Percentiles rank a stretch among this genome's conserved stretches.
Evolutionary conservation across 1,284 basidiomycete species (phyloP).

Genomic region (Melampsora abietis-canadensis): DNA sequence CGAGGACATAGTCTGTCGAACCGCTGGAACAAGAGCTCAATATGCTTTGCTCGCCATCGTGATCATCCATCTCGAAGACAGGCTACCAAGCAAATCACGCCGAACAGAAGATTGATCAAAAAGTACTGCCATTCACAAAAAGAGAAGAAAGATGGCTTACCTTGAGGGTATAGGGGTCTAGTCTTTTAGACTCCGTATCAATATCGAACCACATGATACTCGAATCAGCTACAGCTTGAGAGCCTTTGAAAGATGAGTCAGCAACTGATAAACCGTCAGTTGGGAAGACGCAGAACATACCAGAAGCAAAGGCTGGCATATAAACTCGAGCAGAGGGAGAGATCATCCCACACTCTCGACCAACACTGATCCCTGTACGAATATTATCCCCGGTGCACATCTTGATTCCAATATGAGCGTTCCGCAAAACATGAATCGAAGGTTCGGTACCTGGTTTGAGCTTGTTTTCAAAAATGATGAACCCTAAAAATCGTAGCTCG

Average conservation of each 20-base stretch:
- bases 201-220: constrained; percentile 86
- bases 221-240: constrained; percentile 63
- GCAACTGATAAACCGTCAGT: not conserved
- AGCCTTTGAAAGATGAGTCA: constrained; percentile 57
- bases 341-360: constrained; percentile 87
- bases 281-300: constrained; percentile 54
- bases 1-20: constrained; percentile 70
- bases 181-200: constrained; percentile 78
- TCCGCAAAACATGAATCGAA: constrained; percentile 81
- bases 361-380: constrained; percentile 93
- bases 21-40: constrained; percentile 60
- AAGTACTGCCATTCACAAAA: not conserved
- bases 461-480: constrained; percentile 99
- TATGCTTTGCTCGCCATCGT: constrained; percentile 26
- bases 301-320: constrained; percentile 73
- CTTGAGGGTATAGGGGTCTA: constrained; percentile 84
- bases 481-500: constrained; percentile 82
- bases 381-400: constrained; percentile 99
- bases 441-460: constrained; percentile 89
- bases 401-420: constrained; percentile 85
- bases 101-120: not conserved
- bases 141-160: constrained; percentile 20
- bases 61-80: constrained; percentile 57
- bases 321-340: constrained; percentile 89
- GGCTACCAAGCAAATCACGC: constrained; percentile 57